Evolutionary conservation across 768 basidiomycete genomes (phyloP), one percentile per base, ranked within the genome.

Genomic region (Amanita molliuscula): DNA sequence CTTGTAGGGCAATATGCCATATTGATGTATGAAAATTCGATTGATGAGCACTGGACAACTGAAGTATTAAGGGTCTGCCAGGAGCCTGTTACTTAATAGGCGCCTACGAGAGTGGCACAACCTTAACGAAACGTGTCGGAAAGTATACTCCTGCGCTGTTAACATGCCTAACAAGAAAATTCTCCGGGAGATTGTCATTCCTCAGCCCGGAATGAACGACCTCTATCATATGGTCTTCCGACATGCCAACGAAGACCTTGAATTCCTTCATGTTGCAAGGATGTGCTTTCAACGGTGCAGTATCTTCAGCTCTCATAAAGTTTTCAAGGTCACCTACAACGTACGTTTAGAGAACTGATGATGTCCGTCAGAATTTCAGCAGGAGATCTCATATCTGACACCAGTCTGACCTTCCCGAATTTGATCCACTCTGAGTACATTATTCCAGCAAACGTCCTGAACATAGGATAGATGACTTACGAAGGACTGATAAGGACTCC

Each of bases 241-340:
- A 71, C 34, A 75, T 65, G 5, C 87, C 88, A 16, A 81, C 76
- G 51, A 76, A 80, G 9, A 89, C 59, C 61, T 81, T 82, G 69
- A 90, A 84, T 50, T 88, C 84, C 59, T 86, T 87, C 81, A 86
- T 81, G 58, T 88, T 88, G 59, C 88, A 90, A 28, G 86, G 85
- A 63, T 89, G 87, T 16, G 75, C 87, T 89, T 40, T 53, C n/a
- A 52, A 13, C 23, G 16, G n/a, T 56, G 4, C n/a, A 4, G n/a
- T 16, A n/a, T 16, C 58, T 36, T 18, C 34, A 26, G 11, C 41
- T 51, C 53, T 31, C 36, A 33, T 25, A 31, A 45, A 46, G 44
- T 26, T 47, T 37, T 2, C 43, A 25, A 38, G 33, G 33, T 26
- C 52, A 16, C 42, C 36, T 23, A 41, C 44, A 37, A 37, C 65